Evolutionary conservation across 2,329 filamentous ascomycete species (phyloP).

Genomic region (Leptosphaerulina australis): DNA sequence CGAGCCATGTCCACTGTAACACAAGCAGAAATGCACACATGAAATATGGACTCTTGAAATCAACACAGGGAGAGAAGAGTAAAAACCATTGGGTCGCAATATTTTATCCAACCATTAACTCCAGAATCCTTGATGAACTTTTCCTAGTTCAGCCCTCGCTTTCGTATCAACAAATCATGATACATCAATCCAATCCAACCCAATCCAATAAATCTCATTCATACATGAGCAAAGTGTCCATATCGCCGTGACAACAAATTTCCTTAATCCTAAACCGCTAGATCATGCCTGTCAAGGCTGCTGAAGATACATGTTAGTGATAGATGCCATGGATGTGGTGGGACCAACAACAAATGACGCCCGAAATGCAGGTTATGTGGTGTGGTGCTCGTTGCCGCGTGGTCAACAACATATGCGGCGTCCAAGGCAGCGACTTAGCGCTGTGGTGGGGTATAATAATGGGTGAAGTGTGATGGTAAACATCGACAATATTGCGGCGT

Average conservation of each 20-base stretch:
- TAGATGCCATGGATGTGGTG: conserved; percentile 8
- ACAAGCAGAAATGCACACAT: too few species aligned
- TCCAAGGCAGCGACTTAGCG: conserved; percentile 4
- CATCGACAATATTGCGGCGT: neutral
- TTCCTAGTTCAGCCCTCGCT: neutral
- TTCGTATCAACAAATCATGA: neutral
- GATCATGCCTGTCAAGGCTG: neutral
- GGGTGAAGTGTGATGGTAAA: neutral
- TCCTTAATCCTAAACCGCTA: neutral
- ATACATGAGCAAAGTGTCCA: neutral
- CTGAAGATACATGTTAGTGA: neutral
- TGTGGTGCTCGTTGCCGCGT: conserved; percentile 5
- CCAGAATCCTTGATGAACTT: neutral
- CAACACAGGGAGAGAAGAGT: too few species aligned
- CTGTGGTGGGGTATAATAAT: conserved; percentile 11
- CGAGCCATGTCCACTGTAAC: too few species aligned
- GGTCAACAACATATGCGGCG: conserved; percentile 11
- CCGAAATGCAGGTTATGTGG: conserved; percentile 5
- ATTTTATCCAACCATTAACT: neutral
- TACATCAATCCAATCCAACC: too few species aligned
- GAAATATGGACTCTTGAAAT: too few species aligned
- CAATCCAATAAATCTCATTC: neutral
- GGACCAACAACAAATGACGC: neutral
- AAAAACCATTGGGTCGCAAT: too few species aligned
- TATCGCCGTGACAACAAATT: neutral